A percentile compares a stretch with the other conserved stretches of the same genome.
Evolutionary conservation across 768 basidiomycete genomes (phyloP).

Genomic region (Floccularia luteovirens): DNA sequence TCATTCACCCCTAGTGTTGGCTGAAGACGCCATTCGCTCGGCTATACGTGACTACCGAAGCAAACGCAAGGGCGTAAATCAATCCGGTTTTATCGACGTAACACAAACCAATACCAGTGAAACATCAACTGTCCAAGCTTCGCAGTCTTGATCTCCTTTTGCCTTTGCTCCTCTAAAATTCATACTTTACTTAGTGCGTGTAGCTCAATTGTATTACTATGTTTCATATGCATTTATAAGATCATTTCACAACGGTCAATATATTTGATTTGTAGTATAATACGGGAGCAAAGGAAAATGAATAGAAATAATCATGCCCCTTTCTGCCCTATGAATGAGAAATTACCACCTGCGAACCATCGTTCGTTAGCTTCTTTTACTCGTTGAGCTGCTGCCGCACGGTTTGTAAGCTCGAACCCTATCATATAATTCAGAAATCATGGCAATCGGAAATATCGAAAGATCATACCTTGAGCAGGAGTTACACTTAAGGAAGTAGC

Average conservation of each 20-base stretch:
- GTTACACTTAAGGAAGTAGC: conserved; percentile 92
- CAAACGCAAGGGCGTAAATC: conserved; percentile 59
- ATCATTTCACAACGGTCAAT: conserved; percentile 7
- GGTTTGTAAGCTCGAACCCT: conserved; percentile 95
- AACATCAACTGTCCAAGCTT: conserved; percentile 43
- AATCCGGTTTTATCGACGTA: conserved; percentile 65
- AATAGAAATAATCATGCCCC: conserved; percentile 12
- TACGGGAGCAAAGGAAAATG: conserved; percentile 1
- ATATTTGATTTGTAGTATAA: conserved; percentile 8
- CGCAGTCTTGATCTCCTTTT: conserved; percentile 18
- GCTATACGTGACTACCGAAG: conserved; percentile 94
- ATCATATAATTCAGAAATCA: conserved; percentile 3
- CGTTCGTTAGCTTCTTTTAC: conserved; percentile 95
- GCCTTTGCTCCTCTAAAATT: conserved; percentile 10
- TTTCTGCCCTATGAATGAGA: conserved; percentile 67
- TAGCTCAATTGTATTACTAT: conserved; percentile 22
- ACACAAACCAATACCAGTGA: conserved; percentile 50
- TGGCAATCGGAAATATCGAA: conserved; percentile 8
- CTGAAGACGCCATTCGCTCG: conserved; percentile 97
- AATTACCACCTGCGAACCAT: conserved; percentile 88
- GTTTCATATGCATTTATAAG: conserved; percentile 19
- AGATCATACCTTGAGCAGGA: conserved; percentile 76
- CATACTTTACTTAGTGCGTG: conserved; percentile 10
- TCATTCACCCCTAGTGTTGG: conserved; percentile 55
- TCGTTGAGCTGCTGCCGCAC: conserved; percentile 73